Evolutionary conservation across 2,329 filamentous ascomycete genomes (phyloP).

Genomic region (Aspergillus pseudonomiae): DNA sequence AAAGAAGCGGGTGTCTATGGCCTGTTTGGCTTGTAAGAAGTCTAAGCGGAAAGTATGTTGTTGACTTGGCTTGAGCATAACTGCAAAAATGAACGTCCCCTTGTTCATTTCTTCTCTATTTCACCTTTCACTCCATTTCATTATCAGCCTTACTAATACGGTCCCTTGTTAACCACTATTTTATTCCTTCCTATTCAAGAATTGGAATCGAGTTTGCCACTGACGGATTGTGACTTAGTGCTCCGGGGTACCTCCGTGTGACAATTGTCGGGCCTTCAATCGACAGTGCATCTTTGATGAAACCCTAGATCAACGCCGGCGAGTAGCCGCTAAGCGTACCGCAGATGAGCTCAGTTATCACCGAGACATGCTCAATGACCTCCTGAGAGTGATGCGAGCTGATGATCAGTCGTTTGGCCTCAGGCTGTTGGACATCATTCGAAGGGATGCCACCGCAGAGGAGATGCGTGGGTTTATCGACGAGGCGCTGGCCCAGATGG

Average conservation of each 20-base stretch:
- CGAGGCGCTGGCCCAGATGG: slow-evolving; percentile 29
- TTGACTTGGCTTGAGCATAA: not conserved
- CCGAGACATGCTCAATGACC: slow-evolving; percentile 41
- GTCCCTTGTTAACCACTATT: not conserved
- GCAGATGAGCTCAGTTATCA: slow-evolving; percentile 45
- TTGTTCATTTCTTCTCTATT: not conserved
- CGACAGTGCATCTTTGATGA: slow-evolving; percentile 59
- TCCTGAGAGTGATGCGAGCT: slow-evolving; percentile 38
- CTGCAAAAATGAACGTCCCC: not conserved
- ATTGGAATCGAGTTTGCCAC: not conserved
- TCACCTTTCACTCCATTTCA: not conserved
- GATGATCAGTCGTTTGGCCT: slow-evolving; percentile 34
- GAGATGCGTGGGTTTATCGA: slow-evolving; percentile 41
- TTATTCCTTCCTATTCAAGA: not conserved
- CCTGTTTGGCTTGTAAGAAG: slow-evolving; percentile 45
- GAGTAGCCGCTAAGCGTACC: slow-evolving; percentile 44
- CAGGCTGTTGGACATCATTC: slow-evolving; percentile 39
- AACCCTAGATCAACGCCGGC: slow-evolving; percentile 57
- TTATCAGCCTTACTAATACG: too few species aligned
- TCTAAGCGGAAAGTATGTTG: slow-evolving; percentile 41
- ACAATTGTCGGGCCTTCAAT: slow-evolving; percentile 41
- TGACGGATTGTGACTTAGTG: slow-evolving; percentile 29
- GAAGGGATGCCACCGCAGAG: slow-evolving; percentile 36
- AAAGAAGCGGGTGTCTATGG: slow-evolving; percentile 45
- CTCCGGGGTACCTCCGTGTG: slow-evolving; percentile 41